Conservation (phyloP, 2,329 filamentous ascomycete genomes). For the Zymoseptoria pseudotritici region DNA sequence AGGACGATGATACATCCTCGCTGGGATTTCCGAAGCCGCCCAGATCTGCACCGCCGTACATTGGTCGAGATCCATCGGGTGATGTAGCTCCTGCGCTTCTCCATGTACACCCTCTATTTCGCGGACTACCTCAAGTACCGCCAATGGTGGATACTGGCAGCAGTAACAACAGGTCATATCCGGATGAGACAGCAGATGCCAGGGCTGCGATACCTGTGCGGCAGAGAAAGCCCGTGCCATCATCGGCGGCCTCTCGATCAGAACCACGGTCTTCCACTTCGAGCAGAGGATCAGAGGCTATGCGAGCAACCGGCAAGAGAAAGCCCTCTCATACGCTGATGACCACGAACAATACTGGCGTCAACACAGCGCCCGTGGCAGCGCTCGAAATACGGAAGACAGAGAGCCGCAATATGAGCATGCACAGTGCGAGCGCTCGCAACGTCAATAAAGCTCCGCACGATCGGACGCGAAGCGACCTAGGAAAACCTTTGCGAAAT, state of each 20-base stretch:
- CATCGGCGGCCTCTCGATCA: not conserved
- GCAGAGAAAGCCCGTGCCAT: not conserved
- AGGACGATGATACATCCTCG: not conserved
- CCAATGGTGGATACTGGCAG: not conserved
- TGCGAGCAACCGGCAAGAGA: not conserved
- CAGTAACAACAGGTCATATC: not conserved
- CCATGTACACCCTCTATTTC: not conserved
- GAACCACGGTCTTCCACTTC: not conserved
- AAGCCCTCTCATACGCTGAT: not conserved
- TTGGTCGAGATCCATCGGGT: not conserved
- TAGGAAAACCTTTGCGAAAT: conserved; percentile 2
- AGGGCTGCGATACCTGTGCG: not conserved
- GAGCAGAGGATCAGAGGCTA: not conserved
- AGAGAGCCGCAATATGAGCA: not conserved
- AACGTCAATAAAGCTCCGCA: not conserved
- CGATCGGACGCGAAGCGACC: not conserved
- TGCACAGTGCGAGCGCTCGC: not conserved
- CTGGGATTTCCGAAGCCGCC: not conserved
- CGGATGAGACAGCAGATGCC: not conserved
- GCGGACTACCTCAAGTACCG: not conserved
- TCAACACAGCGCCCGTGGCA: not conserved
- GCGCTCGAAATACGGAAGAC: not conserved
- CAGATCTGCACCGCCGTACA: not conserved
- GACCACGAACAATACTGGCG: not conserved
- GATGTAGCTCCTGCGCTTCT: not conserved